Base-by-base conservation (phyloP, 2,329 filamentous ascomycete species). In the Teratosphaeriaceae sp. region DNA sequence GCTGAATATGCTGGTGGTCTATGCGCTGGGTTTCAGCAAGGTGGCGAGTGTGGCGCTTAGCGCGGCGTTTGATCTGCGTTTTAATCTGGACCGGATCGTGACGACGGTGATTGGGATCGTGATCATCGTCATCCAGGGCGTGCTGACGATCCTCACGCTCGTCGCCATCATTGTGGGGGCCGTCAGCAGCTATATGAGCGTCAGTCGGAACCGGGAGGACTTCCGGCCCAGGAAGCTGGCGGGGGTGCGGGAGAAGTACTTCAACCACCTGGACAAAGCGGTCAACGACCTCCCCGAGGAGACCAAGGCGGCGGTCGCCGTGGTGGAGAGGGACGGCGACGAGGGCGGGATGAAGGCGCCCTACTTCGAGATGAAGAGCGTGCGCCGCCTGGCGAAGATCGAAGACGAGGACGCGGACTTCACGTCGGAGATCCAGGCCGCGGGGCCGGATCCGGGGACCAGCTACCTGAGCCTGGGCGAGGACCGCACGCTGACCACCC, bases 121-220 rank as follows among this genome's bases (percentile, higher is more conserved):
- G 34, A 87, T 90, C 48, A 79, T 90, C 40, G 74, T 86, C 34
- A 77, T 88, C 5, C 85, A 90, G 59, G 80, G 76, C 0, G 70
- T 87, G 15, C 65, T 88, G 36, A 78, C 79, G 1, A 71, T 85
- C 44, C 73, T 75, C 8, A 70, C 85, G 8, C 56, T 89, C 59
- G 70, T 85, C 7, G 69, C 85, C 2, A 77, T 88, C 39, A 58
- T 77, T 1, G 60, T 85, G 12, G 77, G 84, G n/a, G 74, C 75
- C 2, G 68, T 85, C 36, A 84, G 82, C 2, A 82, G 78, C 16
- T 88, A 81, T 70, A 80, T 88, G 75, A 88, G 82, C 0, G 60
- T 87, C 13, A 80, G 73, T 26, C 76, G 84, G 12, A 82, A 87
- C 57, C 72, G 70, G 5, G 79, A 85, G 52, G 65, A 76, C 6